phyloP scores from a whole-genome alignment of 2,329 filamentous ascomycete genomes.

The Trichophyton equinum region DNA sequence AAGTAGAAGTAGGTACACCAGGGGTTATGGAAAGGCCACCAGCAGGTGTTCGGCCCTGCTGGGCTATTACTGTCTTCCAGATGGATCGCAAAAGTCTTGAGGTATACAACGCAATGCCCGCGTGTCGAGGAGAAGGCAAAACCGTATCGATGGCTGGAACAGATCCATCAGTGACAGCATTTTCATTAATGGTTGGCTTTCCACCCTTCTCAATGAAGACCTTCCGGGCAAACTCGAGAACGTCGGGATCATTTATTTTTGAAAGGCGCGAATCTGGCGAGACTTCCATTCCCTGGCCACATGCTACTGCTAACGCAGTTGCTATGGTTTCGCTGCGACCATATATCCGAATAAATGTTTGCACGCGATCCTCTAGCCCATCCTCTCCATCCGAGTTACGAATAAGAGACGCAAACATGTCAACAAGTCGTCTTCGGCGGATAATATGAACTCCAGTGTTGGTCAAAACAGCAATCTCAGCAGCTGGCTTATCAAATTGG shows the following conservation, averaged over 20 bases:
- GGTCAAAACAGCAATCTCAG: conserved; percentile 82
- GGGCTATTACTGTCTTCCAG: conserved; percentile 70
- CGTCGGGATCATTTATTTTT: conserved; percentile 64
- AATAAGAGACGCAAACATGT: conserved; percentile 77
- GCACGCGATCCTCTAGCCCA: conserved; percentile 66
- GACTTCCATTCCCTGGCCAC: conserved; percentile 78
- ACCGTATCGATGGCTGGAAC: conserved; percentile 68
- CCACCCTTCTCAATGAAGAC: conserved; percentile 90
- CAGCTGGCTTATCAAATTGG: conserved; percentile 75
- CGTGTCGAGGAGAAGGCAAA: conserved; percentile 74
- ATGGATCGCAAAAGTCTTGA: conserved; percentile 76
- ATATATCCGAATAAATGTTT: conserved; percentile 73
- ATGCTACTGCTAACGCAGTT: conserved; percentile 84
- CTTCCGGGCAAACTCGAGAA: conserved; percentile 70
- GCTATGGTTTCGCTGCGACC: conserved; percentile 81
- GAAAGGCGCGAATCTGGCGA: conserved; percentile 58
- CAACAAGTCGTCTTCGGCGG: conserved; percentile 70
- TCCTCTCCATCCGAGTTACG: conserved; percentile 58
- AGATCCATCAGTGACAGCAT: conserved; percentile 47
- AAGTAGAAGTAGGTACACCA: conserved; percentile 53
- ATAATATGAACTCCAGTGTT: conserved; percentile 83
- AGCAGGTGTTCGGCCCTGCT: conserved; percentile 40
- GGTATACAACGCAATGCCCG: conserved; percentile 77
- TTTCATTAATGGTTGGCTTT: conserved; percentile 71
- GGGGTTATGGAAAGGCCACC: conserved; percentile 54